Percentiles rank a stretch among this genome's conserved stretches.
Conservation (phyloP, 176 grass and related monocot genomes). For the Aegilops tauschii region DNA sequence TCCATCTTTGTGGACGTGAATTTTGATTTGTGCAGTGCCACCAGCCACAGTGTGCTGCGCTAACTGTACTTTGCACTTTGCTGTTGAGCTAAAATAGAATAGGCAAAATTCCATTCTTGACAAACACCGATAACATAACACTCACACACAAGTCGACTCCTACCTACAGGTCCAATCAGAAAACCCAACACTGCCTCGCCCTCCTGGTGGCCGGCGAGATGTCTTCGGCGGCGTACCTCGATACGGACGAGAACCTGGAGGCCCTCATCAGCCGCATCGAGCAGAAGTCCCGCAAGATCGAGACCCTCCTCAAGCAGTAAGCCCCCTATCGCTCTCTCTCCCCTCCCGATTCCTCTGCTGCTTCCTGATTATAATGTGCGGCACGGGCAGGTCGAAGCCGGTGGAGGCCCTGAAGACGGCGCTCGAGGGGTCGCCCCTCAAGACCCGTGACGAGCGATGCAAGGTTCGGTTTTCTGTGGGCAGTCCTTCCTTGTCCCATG, state of each 20-base stretch:
- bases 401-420: conserved; percentile 97
- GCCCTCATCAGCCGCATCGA: conserved; percentile 88
- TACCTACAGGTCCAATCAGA: not conserved
- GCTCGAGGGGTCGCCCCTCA: conserved; percentile 81
- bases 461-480: conserved; percentile 43
- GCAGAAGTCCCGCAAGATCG: conserved; percentile 99
- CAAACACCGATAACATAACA: too few relatives aligned
- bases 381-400: conserved; percentile 69
- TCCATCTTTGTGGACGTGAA: too few relatives aligned
- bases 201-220: conserved; percentile 36
- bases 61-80: too few relatives aligned
- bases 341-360: not conserved
- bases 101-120: too few relatives aligned
- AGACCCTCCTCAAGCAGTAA: conserved; percentile 94
- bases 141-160: not conserved
- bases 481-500: not conserved
- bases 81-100: too few relatives aligned
- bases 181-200: not conserved
- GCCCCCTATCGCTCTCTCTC: not conserved
- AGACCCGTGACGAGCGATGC: conserved; percentile 97
- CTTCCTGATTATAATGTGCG: not conserved
- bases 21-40: too few relatives aligned
- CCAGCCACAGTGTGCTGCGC: too few relatives aligned
- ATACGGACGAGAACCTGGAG: conserved; percentile 82
- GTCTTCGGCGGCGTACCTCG: conserved; percentile 51